Conservation (phyloP, 495 filamentous ascomycete genomes). For the Clavariopsis aquatica region DNA sequence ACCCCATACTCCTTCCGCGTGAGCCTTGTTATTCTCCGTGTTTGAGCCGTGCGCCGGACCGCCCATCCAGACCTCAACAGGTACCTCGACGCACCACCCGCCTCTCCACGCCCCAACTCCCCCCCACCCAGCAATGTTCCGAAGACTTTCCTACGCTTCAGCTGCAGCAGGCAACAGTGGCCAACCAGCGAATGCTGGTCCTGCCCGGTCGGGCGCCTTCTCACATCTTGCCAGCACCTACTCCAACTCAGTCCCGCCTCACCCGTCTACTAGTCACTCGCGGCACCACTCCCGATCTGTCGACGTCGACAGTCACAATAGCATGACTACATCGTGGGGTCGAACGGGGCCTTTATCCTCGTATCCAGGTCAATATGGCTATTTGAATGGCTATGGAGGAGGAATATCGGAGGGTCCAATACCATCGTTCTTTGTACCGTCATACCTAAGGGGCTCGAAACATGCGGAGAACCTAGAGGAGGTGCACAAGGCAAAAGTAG, state of each 20-base stretch:
- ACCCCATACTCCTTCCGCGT: not conserved
- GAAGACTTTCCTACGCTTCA: slow-evolving; percentile 73
- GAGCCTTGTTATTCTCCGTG: not conserved
- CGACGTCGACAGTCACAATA: slow-evolving; percentile 45
- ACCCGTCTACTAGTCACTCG: slow-evolving; percentile 34
- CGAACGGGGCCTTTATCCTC: slow-evolving; percentile 45
- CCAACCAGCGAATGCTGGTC: slow-evolving; percentile 42
- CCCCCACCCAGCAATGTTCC: slow-evolving; percentile 30
- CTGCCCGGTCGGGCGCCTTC: slow-evolving; percentile 56
- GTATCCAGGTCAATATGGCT: slow-evolving; percentile 62
- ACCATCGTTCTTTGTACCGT: slow-evolving; percentile 68
- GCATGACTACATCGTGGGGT: slow-evolving; percentile 50
- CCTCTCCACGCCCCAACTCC: not conserved
- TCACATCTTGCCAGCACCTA: slow-evolving; percentile 62
- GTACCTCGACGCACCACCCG: not conserved
- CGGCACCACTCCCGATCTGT: slow-evolving; percentile 44
- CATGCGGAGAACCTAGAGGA: slow-evolving; percentile 75
- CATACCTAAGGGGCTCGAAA: slow-evolving; percentile 75
- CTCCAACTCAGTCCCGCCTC: slow-evolving; percentile 44
- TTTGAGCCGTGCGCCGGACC: slow-evolving; percentile 1
- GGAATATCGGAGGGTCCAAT: slow-evolving; percentile 22
- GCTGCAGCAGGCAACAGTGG: slow-evolving; percentile 66
- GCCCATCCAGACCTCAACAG: not conserved
- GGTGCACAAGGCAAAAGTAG: slow-evolving; percentile 60
- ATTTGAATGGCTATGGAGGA: slow-evolving; percentile 23